Evolutionary conservation across 2,329 filamentous ascomycete genomes (phyloP).

Genomic region (Penicillium fuscoglaucum): DNA sequence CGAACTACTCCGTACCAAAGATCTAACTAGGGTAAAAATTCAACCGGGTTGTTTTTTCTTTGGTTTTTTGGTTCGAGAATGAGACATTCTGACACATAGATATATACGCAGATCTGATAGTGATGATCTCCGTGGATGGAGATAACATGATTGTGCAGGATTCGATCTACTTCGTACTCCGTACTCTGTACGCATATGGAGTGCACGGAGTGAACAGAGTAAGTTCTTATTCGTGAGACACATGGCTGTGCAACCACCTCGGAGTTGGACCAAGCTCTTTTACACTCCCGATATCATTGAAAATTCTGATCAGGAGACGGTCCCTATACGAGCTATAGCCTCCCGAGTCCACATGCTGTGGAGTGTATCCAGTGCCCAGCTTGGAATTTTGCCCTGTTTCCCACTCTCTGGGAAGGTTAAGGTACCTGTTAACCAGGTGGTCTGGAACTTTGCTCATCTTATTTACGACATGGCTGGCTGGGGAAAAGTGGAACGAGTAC

Average conservation of each 20-base stretch:
- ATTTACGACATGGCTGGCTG: background rate
- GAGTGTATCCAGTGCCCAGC: background rate
- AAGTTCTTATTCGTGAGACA: background rate
- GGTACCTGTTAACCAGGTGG: background rate
- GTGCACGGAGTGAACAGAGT: too few relatives aligned
- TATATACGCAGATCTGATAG: background rate
- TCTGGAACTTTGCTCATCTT: background rate
- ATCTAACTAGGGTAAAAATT: too few relatives aligned
- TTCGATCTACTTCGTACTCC: background rate
- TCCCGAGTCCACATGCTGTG: background rate
- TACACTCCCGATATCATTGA: background rate
- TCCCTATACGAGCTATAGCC: background rate
- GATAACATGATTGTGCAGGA: background rate
- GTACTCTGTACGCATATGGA: background rate
- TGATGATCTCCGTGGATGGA: background rate
- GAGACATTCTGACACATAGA: conserved; percentile 9
- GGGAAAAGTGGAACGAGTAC: background rate
- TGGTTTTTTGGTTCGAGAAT: background rate
- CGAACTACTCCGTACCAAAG: background rate
- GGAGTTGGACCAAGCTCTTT: background rate
- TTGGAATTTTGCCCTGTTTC: background rate
- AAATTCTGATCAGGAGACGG: background rate
- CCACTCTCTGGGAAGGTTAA: background rate
- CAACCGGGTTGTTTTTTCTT: background rate
- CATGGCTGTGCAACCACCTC: background rate